phyloP scores from a whole-genome alignment of 1,284 basidiomycete species.

The Inonotus obliquus region DNA sequence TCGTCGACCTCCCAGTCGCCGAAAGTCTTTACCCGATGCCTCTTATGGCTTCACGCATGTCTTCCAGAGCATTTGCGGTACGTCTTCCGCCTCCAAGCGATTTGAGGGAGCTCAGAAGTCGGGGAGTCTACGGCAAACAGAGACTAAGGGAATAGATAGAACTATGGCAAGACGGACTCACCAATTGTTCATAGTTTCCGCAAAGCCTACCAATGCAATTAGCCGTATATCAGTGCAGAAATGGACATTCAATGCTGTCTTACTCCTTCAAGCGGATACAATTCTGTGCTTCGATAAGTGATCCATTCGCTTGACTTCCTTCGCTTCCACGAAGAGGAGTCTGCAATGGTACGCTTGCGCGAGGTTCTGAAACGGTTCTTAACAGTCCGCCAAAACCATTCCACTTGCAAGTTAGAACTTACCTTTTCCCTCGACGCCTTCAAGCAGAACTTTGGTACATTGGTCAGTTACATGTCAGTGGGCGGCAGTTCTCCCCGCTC shows the following conservation, averaged over 20 bases:
- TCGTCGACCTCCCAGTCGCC: no score
- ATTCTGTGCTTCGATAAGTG: background rate
- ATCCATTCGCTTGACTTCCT: no score
- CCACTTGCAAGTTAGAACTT: no score
- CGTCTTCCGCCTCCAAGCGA: background rate
- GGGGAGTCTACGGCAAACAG: background rate
- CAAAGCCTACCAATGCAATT: background rate
- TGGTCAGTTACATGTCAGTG: no score
- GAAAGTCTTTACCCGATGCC: background rate
- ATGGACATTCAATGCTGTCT: no score
- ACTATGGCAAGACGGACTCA: background rate
- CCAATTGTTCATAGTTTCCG: background rate
- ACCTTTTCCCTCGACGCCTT: no score
- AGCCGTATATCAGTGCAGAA: background rate
- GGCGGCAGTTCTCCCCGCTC: no score
- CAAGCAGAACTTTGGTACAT: no score
- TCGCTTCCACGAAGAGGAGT: no score
- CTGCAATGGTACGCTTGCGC: no score
- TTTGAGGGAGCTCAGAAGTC: background rate
- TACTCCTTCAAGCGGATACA: background rate
- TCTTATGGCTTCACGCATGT: background rate
- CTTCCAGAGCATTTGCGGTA: constrained; percentile 4
- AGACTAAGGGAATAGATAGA: background rate
- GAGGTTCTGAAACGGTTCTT: no score
- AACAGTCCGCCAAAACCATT: no score